These are phyloP conservation scores for Pseudocercospora fijiensis DNA, from an alignment of 2,329 filamentous ascomycete genomes.

Conservation along the genomic window DNA sequence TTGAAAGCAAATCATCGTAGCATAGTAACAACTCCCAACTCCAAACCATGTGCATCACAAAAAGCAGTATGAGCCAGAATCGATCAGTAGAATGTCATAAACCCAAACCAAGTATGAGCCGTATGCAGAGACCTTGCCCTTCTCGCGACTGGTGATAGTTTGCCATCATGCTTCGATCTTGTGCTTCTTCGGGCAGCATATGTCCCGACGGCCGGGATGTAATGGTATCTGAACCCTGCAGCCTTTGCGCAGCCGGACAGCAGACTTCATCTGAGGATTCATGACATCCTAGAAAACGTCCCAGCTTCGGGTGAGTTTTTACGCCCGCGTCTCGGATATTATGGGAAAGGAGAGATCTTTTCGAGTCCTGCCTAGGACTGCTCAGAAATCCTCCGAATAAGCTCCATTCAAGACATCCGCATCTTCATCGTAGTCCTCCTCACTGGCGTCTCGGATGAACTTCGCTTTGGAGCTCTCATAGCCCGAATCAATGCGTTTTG, in stretches of 20 bases:
- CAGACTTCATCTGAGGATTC: not conserved
- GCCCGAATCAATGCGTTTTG: not conserved
- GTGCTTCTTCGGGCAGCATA: not conserved
- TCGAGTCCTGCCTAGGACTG: not conserved
- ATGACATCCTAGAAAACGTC: too few relatives aligned
- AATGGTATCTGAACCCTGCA: not conserved
- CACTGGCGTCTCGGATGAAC: not conserved
- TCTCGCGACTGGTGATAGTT: too few relatives aligned
- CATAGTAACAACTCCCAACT: not conserved
- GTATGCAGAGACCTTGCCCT: too few relatives aligned
- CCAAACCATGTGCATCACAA: not conserved
- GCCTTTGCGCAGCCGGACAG: not conserved
- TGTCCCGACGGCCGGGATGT: not conserved
- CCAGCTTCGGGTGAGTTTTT: not conserved
- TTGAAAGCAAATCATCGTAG: not conserved
- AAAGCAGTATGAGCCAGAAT: too few relatives aligned
- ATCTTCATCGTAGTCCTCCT: not conserved
- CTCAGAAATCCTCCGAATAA: not conserved
- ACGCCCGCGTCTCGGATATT: not conserved
- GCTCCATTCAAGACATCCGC: not conserved
- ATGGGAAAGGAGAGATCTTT: not conserved
- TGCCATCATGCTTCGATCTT: not conserved
- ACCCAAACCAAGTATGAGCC: too few relatives aligned
- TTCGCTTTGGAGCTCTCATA: not conserved
- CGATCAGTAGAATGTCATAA: too few relatives aligned